phyloP scores from a whole-genome alignment of 306 rosid species.

The Hylodesmum podocarpum region DNA sequence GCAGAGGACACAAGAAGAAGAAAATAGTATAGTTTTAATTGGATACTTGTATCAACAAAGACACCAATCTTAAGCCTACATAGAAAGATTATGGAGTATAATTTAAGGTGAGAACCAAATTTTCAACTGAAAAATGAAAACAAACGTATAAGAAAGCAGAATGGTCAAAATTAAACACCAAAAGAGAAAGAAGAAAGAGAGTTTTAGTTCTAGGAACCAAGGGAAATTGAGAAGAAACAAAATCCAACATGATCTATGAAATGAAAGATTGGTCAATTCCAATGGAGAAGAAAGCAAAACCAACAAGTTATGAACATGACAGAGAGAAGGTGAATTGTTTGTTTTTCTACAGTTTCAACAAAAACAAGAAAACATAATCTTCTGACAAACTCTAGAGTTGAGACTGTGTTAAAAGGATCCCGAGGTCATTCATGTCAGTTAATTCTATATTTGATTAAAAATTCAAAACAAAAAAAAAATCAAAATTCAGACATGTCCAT shows the following conservation, averaged over 20 bases:
- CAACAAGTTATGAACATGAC: conserved; percentile 15
- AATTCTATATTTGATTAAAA: conserved; percentile 12
- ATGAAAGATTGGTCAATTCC: background rate
- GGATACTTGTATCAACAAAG: background rate
- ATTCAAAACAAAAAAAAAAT: conserved; percentile 23
- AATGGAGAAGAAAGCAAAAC: conserved; percentile 17
- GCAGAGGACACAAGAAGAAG: conserved; percentile 25
- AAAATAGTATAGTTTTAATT: conserved; percentile 7
- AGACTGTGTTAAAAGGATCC: conserved; percentile 41
- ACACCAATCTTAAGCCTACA: background rate
- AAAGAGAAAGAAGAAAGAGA: background rate
- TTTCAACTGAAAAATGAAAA: conserved; percentile 5
- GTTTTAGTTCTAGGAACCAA: background rate
- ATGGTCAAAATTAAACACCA: background rate
- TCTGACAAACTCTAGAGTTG: conserved; percentile 28
- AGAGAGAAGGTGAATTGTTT: conserved; percentile 12
- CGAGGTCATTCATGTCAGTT: conserved; percentile 29
- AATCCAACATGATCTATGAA: conserved; percentile 32
- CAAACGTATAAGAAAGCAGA: background rate
- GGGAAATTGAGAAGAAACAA: conserved; percentile 6
- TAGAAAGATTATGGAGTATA: conserved; percentile 21
- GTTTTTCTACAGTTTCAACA: conserved; percentile 20
- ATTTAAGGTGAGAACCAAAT: background rate
- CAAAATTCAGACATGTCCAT: conserved; percentile 27
- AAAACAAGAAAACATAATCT: conserved; percentile 20